Evolutionary conservation across 1,139 yeast genomes (phyloP).

Genomic region (Barnettozyma hawaiiensis): DNA sequence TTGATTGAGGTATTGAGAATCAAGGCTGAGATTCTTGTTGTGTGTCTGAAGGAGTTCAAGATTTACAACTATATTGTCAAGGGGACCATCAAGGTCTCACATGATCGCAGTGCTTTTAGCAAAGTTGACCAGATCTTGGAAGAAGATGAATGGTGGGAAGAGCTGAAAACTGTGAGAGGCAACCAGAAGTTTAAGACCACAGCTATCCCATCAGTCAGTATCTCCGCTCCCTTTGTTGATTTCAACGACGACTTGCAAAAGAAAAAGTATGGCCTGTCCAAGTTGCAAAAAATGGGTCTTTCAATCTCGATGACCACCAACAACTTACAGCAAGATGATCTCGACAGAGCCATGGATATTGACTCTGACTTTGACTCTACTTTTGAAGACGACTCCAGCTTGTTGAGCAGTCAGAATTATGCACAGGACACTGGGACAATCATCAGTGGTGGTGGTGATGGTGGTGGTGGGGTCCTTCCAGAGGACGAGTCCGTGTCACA

Average conservation of each 20-base stretch:
- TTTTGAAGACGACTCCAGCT: slow-evolving; percentile 12
- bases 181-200: slow-evolving; percentile 6
- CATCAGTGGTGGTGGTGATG: no score
- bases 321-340: slow-evolving; percentile 34
- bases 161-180: slow-evolving; percentile 52
- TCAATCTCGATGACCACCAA: slow-evolving; percentile 69
- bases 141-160: slow-evolving; percentile 59
- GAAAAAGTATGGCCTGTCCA: slow-evolving; percentile 44
- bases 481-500: no score
- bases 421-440: no score
- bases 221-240: slow-evolving; percentile 20
- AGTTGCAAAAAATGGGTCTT: slow-evolving; percentile 66
- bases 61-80: slow-evolving; percentile 73
- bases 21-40: slow-evolving; percentile 68
- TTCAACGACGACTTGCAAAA: slow-evolving; percentile 21
- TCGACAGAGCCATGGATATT: slow-evolving; percentile 28
- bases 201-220: slow-evolving; percentile 19
- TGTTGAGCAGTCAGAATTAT: slow-evolving; percentile 9
- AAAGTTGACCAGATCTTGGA: slow-evolving; percentile 31
- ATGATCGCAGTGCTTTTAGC: slow-evolving; percentile 28
- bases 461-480: no score
- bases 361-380: slow-evolving; percentile 22
- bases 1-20: slow-evolving; percentile 75
- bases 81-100: slow-evolving; percentile 40
- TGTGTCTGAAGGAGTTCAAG: slow-evolving; percentile 59